phyloP scores from a whole-genome alignment of 495 filamentous ascomycete species.

The Penicillium nucicola region DNA sequence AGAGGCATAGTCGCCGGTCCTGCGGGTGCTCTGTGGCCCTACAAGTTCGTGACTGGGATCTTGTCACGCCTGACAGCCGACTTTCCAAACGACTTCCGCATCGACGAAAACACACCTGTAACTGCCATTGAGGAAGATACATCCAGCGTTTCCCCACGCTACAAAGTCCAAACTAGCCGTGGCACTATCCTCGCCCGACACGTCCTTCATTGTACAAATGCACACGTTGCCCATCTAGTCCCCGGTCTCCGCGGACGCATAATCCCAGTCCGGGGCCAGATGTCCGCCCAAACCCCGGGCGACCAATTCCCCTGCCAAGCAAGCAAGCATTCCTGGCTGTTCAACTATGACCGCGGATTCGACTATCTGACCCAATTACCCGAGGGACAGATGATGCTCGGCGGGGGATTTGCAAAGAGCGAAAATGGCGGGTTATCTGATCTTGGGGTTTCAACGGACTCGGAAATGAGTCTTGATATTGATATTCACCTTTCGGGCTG shows the following conservation, averaged over 20 bases:
- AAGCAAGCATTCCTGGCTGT: constrained; percentile 31
- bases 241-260: constrained; percentile 67
- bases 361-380: constrained; percentile 76
- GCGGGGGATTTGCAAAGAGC: constrained; percentile 53
- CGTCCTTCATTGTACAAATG: constrained; percentile 78
- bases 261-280: constrained; percentile 62
- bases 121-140: constrained; percentile 31
- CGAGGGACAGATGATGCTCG: constrained; percentile 61
- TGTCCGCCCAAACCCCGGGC: constrained; percentile 60
- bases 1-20: constrained; percentile 39
- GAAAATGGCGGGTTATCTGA: constrained; percentile 47
- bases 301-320: constrained; percentile 31
- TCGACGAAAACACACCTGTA: constrained; percentile 73
- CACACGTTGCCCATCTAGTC: constrained; percentile 68
- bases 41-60: constrained; percentile 69
- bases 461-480: constrained; percentile 28
- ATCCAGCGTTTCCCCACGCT: constrained; percentile 5
- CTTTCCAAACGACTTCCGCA: constrained; percentile 48
- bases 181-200: constrained; percentile 56
- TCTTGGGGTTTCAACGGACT: constrained; percentile 27
- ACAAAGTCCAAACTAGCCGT: constrained; percentile 55
- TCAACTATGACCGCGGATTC: constrained; percentile 61
- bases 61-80: constrained; percentile 53
- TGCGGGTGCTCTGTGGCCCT: constrained; percentile 67
- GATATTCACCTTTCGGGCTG: constrained; percentile 33